A percentile compares a stretch with the other conserved stretches of the same genome.
phyloP scores from a whole-genome alignment of 2,329 filamentous ascomycete genomes.

The Aspergillus uvarum region DNA sequence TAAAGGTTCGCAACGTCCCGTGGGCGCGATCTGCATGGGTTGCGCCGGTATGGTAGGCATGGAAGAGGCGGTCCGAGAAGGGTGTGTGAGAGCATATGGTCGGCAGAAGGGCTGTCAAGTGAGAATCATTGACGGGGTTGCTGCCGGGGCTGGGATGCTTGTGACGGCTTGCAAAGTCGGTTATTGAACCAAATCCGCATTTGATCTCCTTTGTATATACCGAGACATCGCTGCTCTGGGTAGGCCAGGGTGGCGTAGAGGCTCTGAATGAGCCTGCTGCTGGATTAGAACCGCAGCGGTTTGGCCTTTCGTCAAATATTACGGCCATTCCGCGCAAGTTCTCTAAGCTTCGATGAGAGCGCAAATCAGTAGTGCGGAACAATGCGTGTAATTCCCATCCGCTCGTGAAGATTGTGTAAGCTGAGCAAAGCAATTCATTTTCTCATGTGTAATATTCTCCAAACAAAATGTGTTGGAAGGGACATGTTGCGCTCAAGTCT shows the following conservation, averaged over 20 bases:
- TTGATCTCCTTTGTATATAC: neutral
- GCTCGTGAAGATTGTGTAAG: neutral
- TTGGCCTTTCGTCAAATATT: neutral
- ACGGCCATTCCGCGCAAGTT: neutral
- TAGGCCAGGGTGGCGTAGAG: neutral
- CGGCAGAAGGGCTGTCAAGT: constrained; percentile 58
- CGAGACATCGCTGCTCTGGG: neutral
- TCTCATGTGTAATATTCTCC: neutral
- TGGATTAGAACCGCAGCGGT: neutral
- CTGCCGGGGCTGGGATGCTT: constrained; percentile 39
- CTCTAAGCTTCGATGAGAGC: neutral
- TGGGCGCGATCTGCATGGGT: constrained; percentile 75
- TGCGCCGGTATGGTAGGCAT: constrained; percentile 91
- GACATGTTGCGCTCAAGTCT: neutral
- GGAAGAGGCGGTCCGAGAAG: constrained; percentile 70
- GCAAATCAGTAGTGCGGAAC: neutral
- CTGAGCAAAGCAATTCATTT: neutral
- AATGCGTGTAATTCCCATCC: neutral
- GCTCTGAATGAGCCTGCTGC: neutral
- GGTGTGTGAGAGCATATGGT: constrained; percentile 65
- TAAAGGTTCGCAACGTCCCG: constrained; percentile 45
- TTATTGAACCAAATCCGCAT: constrained; percentile 22
- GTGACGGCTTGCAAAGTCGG: constrained; percentile 39
- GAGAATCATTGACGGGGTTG: constrained; percentile 71
- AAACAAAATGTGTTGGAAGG: too few species aligned